phyloP scores from a whole-genome alignment of 2,329 filamentous ascomycete genomes.

The Clonostachys solani region DNA sequence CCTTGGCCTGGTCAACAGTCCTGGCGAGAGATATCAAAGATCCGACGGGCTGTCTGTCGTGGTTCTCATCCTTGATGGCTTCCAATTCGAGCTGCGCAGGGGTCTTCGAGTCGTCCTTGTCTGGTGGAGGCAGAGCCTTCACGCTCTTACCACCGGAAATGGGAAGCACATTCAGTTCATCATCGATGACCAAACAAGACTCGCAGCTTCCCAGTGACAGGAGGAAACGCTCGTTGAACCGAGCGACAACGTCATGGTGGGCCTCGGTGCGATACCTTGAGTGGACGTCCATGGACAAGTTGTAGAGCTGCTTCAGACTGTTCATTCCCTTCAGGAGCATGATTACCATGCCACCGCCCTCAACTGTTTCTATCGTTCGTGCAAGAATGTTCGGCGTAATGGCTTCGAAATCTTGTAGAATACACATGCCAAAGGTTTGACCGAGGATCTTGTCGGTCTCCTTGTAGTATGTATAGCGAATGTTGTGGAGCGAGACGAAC shows the following conservation, averaged over 20 bases:
- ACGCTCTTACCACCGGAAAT: constrained; percentile 95
- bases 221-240: constrained; percentile 98
- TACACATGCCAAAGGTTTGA: constrained; percentile 98
- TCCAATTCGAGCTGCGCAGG: constrained; percentile 73
- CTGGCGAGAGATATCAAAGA: constrained; percentile 79
- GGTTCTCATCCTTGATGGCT: constrained; percentile 80
- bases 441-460: constrained; percentile 98
- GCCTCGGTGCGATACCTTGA: constrained; percentile 95
- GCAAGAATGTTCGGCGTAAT: constrained; percentile 96
- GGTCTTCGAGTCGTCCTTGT: constrained; percentile 68
- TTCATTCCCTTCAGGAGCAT: constrained; percentile 93
- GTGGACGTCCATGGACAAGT: constrained; percentile 96
- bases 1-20: constrained; percentile 94
- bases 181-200: constrained; percentile 91
- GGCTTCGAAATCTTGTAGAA: constrained; percentile 96
- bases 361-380: constrained; percentile 93
- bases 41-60: constrained; percentile 82
- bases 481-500: constrained; percentile 93
- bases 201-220: constrained; percentile 93
- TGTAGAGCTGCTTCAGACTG: constrained; percentile 95
- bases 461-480: constrained; percentile 99
- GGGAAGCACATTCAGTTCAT: constrained; percentile 94
- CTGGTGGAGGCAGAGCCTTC: constrained; percentile 72
- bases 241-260: constrained; percentile 87
- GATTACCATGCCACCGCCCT: constrained; percentile 89